A percentile compares a stretch with the other conserved stretches of the same genome.
Evolutionary conservation across 495 filamentous ascomycete genomes (phyloP).

Genomic region (Peziza echinospora): DNA sequence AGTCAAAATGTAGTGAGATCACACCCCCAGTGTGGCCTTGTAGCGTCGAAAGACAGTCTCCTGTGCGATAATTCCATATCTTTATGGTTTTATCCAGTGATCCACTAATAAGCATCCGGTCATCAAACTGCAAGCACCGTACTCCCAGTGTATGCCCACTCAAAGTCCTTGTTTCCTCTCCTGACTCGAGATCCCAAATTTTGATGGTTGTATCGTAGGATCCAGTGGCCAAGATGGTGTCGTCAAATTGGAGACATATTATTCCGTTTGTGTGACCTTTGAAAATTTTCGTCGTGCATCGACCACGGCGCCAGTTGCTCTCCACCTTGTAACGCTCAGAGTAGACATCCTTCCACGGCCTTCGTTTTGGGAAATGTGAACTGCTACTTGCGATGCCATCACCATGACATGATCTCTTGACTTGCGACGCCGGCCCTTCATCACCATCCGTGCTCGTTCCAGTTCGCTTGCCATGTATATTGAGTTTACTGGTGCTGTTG

Average conservation of each 20-base stretch:
- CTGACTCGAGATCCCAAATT: slow-evolving; percentile 84
- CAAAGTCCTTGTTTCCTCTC: slow-evolving; percentile 63
- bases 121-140: slow-evolving; percentile 78
- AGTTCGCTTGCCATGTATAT: slow-evolving; percentile 22
- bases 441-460: slow-evolving; percentile 5
- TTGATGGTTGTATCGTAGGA: slow-evolving; percentile 91
- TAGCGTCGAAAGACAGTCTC: slow-evolving; percentile 63
- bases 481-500: slow-evolving; percentile 12
- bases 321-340: slow-evolving; percentile 74
- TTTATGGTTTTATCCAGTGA: slow-evolving; percentile 60
- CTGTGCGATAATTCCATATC: slow-evolving; percentile 93
- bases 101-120: slow-evolving; percentile 70
- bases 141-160: slow-evolving; percentile 63
- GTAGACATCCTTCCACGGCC: slow-evolving; percentile 87
- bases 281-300: slow-evolving; percentile 61
- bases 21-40: slow-evolving; percentile 58
- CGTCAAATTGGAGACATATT: slow-evolving; percentile 89
- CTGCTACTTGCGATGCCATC: slow-evolving; percentile 7
- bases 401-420: slow-evolving; percentile 16
- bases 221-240: slow-evolving; percentile 75
- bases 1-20: slow-evolving; percentile 68
- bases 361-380: slow-evolving; percentile 19
- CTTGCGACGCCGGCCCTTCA: slow-evolving; percentile 2
- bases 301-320: slow-evolving; percentile 88
- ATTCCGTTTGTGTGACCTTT: slow-evolving; percentile 84